Evolutionary conservation across 2,329 filamentous ascomycete species (phyloP), one percentile per base, ranked within the genome.

Genomic region (Magnaporthiopsis poae): DNA sequence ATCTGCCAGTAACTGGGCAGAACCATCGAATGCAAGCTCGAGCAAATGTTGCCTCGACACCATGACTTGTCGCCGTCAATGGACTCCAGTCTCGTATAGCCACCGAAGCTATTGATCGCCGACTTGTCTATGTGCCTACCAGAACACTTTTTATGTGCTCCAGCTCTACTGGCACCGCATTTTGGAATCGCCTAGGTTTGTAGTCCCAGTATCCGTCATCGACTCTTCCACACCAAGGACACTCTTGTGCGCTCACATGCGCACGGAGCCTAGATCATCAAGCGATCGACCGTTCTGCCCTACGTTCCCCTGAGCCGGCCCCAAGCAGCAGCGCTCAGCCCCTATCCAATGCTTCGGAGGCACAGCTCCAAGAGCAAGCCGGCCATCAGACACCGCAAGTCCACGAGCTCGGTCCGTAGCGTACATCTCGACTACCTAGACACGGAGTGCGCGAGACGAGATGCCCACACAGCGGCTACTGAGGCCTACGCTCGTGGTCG

Each of bases 381-480:
- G 72, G 78, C 73, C 72, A 76, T 85, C 31, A 74, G 76, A 70
- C 81, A 80, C 69, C 83, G 81, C 73, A 87, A 84, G 72, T 86
- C 84, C 8, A 79, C 79, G n/a, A 79, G 77, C 67, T 83, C 83
- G 46, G 75, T 80, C 36, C 79, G 79, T 64, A 78, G 80, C 36
- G 77, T 80, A 27, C 75, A 77, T 67, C 74, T 84, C 27, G 78
- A 83, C 64, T 77, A 81, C 64, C 82, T 86, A 61, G 77, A 81
- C 69, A 81, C 82, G 1, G 75, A 74, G 13, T 74, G 77, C 3
- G 83, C 84, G 2, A 80, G 84, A 63, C 79, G 84, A 66, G 85
- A 89, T 74, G 88, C 88, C 9, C 82, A 86, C 59, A 80, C 83
- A 59, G 88, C 88, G 29, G 88, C 88, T 9, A 77, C 79, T 46